Base-by-base conservation (phyloP, 768 basidiomycete genomes). In the Boletus barrowsii region DNA sequence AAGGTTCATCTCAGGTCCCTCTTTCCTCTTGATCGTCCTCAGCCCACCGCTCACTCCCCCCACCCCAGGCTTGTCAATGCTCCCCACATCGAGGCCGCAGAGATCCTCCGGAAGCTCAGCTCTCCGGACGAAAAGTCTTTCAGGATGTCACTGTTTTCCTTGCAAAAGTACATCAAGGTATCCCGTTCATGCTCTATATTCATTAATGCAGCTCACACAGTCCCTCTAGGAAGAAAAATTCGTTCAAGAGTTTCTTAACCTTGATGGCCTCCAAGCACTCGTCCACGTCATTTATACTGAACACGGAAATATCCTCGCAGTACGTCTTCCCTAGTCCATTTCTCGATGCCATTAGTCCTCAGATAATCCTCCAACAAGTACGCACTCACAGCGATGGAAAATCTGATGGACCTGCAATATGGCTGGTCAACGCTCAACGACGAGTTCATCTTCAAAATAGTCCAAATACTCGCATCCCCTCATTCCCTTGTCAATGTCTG, bases 401-500 rank as follows among this genome's bases (percentile, higher is more conserved):
- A 90, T 65, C 68, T 94, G 29, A 90, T 95, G 87, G 90, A 94
- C 58, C 75, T 88, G 22, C 86, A 90, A 44, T 84, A 88, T 57
- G 92, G 91, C 42, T 94, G 90, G 90, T 77, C 82, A 2, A 75
- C 74, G n/a, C 79, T 95, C 6, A 82, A 84, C 57, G 77, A 83
- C 49, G 68, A 70, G 8, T 94, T 96, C 70, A 89, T 93, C 49
- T 77, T 83, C 62, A 81, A 82, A 68, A 81, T 93, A 47, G 90
- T 92, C 15, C 82, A 86, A 62, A 87, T 90, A 60, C 76, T 92
- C 24, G 83, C 90, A 0, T 88, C 90, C 0, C 76, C 87, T 0
- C 77, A 80, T 37, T 88, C 88, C 11, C 79, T 86, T 17, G 86
- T 95, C 75, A 97, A 97, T 57, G 90, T 95, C 54, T 91, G 90